Base-by-base conservation (phyloP, 164 flowering plant species). In the Magnolia kwangsiensis region DNA sequence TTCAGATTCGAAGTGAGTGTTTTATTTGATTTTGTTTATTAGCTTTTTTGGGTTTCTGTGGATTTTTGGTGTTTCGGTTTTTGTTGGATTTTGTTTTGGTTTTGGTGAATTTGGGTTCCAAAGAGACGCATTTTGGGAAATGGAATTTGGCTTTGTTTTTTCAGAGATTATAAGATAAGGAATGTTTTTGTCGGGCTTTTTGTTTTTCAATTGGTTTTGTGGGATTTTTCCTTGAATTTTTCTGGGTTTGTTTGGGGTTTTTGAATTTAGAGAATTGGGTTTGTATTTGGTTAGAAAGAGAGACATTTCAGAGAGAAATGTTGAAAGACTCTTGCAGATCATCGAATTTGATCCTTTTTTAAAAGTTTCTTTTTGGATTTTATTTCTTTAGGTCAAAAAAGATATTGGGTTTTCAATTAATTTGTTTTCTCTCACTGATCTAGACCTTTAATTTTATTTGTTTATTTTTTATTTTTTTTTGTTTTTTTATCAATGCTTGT, bases 1-100 rank as follows among this genome's bases (percentile, higher is more conserved):
- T 73, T 45, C 75, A 88, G 78, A 78, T 92, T 58, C 78, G 72
- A 73, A 77, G 97, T 92, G 78, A 84, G 89, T 79, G 59, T 18
- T 19, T 69, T 68, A 13, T 0, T 51, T 11, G 1, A 1, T 63
- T 21, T 10, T 24, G 14, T 69, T 14, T 16, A 14, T 51, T 71
- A 11, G 13, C 50, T 4, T 0, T 14, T 73, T 64, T 20, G 23
- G 68, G 37, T 5, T 21, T 49, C 13, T 2, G 45, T 49, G 14
- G 51, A 19, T 45, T 7, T 45, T 10, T 68, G 29, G 71, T 27
- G 8, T 16, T 27, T 67, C 18, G 3, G 9, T 9, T 67, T 18
- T 13, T 27, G 16, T 13, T 29, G 10, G 49, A 14, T 67, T 27
- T 29, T 45, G 27, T 19, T 70, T 20, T n/a, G 14, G 3, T 5